A percentile compares a stretch with the other conserved stretches of the same genome.
Conservation (phyloP, 495 filamentous ascomycete species). For the Penicillium longicatenatum region DNA sequence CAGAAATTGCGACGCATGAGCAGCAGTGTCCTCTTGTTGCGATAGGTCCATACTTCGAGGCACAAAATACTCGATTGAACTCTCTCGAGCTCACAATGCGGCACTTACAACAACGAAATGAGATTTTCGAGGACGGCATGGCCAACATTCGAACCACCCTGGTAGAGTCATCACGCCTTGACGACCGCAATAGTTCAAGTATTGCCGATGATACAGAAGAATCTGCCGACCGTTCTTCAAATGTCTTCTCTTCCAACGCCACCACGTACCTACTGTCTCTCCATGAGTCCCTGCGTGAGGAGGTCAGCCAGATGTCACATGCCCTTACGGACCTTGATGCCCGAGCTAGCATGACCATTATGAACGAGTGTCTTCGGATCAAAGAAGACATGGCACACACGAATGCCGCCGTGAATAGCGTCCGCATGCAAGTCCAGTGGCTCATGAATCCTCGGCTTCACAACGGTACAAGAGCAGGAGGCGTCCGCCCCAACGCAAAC, state of each 20-base stretch:
- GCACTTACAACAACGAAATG: constrained; percentile 58
- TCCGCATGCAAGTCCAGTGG: constrained; percentile 72
- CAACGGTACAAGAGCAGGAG: constrained; percentile 32
- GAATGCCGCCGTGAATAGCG: constrained; percentile 61
- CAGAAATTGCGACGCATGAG: constrained; percentile 53
- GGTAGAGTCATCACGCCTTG: constrained; percentile 35
- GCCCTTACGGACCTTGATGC: constrained; percentile 65
- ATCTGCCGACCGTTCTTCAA: constrained; percentile 21
- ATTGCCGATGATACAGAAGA: constrained; percentile 20
- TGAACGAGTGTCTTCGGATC: constrained; percentile 67
- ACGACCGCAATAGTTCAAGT: constrained; percentile 5
- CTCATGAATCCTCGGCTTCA: constrained; percentile 63
- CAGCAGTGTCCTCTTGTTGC: constrained; percentile 57
- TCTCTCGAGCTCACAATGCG: constrained; percentile 58
- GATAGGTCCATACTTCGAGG: constrained; percentile 59
- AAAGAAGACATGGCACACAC: constrained; percentile 70
- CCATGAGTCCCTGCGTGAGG: constrained; percentile 67
- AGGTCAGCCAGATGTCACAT: constrained; percentile 59
- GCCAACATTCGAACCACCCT: constrained; percentile 48
- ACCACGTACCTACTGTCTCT: constrained; percentile 65
- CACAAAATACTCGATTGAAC: constrained; percentile 57
- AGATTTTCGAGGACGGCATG: constrained; percentile 58
- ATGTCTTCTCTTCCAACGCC: constrained; percentile 36
- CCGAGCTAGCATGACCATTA: constrained; percentile 64
- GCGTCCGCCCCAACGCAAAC: constrained; percentile 23